Evolutionary conservation across 176 grass and related monocot genomes (phyloP).

Genomic region (Coix lacrymajobi): DNA sequence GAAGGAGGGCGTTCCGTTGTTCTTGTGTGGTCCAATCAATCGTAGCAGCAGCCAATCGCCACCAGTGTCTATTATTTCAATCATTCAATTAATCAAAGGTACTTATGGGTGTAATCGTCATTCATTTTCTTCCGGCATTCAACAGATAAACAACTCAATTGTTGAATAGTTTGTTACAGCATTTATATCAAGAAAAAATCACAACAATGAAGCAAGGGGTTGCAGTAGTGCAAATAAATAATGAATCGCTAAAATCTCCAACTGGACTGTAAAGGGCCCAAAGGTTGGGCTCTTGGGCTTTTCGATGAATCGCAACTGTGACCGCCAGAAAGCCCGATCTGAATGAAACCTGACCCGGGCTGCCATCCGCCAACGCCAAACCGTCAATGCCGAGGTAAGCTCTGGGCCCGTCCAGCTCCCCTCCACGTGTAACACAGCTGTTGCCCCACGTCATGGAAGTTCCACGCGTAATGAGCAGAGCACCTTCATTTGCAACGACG

Average conservation of each 20-base stretch:
- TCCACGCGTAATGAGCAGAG: neutral
- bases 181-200: no score
- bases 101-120: no score
- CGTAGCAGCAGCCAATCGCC: no score
- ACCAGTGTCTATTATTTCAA: no score
- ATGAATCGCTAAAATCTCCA: neutral
- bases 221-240: no score
- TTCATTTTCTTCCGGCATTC: no score
- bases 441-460: neutral
- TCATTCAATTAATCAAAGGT: no score
- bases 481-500: neutral
- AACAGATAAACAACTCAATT: no score
- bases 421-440: neutral
- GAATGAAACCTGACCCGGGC: neutral
- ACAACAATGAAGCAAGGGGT: no score
- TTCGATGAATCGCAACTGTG: neutral
- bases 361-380: constrained; percentile 1
- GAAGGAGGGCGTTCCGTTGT: no score
- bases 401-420: neutral
- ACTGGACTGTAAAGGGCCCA: neutral
- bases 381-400: neutral
- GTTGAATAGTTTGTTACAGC: no score
- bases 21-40: no score
- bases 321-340: neutral
- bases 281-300: neutral